phyloP scores from a whole-genome alignment of 2,329 filamentous ascomycete genomes.

The Aspergillus udagawae region DNA sequence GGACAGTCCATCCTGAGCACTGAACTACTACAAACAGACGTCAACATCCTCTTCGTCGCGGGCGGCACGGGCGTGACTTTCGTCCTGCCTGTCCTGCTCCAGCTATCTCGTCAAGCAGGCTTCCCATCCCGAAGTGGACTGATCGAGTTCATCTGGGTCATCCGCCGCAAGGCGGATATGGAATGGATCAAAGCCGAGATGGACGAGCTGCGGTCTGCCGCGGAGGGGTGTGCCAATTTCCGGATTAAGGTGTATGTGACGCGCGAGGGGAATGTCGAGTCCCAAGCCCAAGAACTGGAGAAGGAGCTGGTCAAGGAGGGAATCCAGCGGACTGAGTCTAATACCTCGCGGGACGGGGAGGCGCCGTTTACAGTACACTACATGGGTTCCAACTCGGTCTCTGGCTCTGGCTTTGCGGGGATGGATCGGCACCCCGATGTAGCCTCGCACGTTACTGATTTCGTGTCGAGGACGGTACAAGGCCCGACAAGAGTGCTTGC shows the following conservation, averaged over 20 bases:
- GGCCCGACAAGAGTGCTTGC: constrained; percentile 56
- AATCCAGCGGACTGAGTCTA: background rate
- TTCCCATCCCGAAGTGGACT: constrained; percentile 31
- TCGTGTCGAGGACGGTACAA: constrained; percentile 43
- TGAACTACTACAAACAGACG: constrained; percentile 34
- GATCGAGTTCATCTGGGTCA: constrained; percentile 63
- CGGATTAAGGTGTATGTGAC: constrained; percentile 59
- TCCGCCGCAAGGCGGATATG: constrained; percentile 53
- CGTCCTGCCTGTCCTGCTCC: constrained; percentile 49
- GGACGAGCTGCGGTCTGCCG: constrained; percentile 43
- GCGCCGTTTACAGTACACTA: constrained; percentile 9
- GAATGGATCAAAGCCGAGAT: constrained; percentile 59
- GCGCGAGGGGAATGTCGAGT: constrained; percentile 37
- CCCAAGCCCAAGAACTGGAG: background rate
- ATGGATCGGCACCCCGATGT: constrained; percentile 20
- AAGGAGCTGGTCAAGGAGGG: background rate
- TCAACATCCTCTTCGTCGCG: constrained; percentile 49
- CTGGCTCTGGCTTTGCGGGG: background rate
- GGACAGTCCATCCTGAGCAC: constrained; percentile 49
- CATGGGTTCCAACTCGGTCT: constrained; percentile 6
- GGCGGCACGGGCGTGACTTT: constrained; percentile 59
- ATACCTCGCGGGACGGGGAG: constrained; percentile 1
- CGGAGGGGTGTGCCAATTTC: constrained; percentile 36
- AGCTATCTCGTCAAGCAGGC: constrained; percentile 23
- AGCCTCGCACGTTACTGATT: constrained; percentile 45